A percentile compares a stretch with the other conserved stretches of the same genome.
Evolutionary conservation across 2,329 filamentous ascomycete species (phyloP).

Genomic region (Penicillium corylophilum): DNA sequence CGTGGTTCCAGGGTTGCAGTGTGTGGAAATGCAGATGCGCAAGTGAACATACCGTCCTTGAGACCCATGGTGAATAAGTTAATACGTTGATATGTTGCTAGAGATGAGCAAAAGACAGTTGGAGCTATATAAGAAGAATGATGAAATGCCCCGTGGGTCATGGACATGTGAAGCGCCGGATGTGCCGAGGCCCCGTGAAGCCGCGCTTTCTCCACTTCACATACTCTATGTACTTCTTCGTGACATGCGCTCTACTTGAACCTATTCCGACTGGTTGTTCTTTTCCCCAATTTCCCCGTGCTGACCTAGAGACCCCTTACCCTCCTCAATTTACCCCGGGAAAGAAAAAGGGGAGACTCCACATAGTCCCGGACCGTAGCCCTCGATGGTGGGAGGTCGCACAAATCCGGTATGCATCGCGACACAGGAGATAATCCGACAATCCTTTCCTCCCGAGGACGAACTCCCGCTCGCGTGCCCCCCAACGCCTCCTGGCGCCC

Average conservation of each 20-base stretch:
- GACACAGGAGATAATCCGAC: slow-evolving; percentile 10
- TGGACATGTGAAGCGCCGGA: slow-evolving; percentile 28
- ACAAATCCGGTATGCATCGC: slow-evolving; percentile 21
- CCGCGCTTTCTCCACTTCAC: neutral
- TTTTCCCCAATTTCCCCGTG: neutral
- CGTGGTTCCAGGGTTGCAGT: neutral
- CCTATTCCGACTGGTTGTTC: neutral
- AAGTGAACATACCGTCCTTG: slow-evolving; percentile 61
- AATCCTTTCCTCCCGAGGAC: slow-evolving; percentile 14
- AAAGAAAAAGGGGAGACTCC: neutral
- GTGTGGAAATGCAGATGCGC: neutral
- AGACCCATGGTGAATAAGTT: slow-evolving; percentile 62
- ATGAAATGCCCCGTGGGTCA: slow-evolving; percentile 13
- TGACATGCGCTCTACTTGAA: neutral
- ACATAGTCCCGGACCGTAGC: neutral
- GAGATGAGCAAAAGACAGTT: neutral
- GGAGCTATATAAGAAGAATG: slow-evolving; percentile 21
- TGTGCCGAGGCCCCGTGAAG: slow-evolving; percentile 21
- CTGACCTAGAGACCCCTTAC: neutral
- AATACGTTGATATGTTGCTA: slow-evolving; percentile 3
- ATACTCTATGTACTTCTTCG: neutral
- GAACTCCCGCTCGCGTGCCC: neutral
- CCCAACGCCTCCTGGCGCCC: neutral
- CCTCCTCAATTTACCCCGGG: neutral
- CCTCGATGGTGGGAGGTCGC: slow-evolving; percentile 2